These are phyloP conservation scores for Colletotrichum trifolii DNA, from an alignment of 2,329 filamentous ascomycete genomes.

Conservation along the genomic window DNA sequence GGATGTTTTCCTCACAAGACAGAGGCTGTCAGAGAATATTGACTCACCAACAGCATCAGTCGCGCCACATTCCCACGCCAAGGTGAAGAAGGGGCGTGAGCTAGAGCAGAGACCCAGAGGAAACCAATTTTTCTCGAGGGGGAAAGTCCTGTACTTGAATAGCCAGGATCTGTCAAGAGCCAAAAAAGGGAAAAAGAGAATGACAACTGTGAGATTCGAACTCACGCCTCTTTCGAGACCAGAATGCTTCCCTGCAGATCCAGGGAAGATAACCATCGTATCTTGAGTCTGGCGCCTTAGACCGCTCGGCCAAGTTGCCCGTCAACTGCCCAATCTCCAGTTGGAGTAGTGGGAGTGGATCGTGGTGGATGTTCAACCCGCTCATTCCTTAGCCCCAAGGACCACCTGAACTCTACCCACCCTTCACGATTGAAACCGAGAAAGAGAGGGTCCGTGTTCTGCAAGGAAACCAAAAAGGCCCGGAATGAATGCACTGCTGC, in stretches of 20 bases:
- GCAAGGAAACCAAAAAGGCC: not conserved
- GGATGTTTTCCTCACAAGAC: no score
- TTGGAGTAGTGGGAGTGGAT: not conserved
- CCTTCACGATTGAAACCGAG: no score
- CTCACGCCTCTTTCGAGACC: conserved; percentile 37
- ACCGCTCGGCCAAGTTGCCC: conserved; percentile 37
- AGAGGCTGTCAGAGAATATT: no score
- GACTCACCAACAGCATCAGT: no score
- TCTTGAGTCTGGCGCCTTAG: conserved; percentile 38
- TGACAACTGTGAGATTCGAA: conserved; percentile 38
- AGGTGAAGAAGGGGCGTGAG: no score
- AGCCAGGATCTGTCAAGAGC: no score
- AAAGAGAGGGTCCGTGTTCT: no score
- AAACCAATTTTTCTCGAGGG: no score
- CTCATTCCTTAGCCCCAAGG: not conserved
- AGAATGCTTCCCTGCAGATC: conserved; percentile 24
- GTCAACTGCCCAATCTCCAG: rapidly evolving
- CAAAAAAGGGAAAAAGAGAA: not conserved
- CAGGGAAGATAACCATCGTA: not conserved
- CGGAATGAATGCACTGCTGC: not conserved
- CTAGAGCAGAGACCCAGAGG: no score
- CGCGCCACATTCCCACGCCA: no score
- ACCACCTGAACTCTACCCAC: no score
- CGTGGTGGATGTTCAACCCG: not conserved
- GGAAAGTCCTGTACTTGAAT: no score